These are phyloP conservation scores for Pelargonium myrrhifolium DNA, from an alignment of 441 rosid genomes.

Conservation along the genomic window DNA sequence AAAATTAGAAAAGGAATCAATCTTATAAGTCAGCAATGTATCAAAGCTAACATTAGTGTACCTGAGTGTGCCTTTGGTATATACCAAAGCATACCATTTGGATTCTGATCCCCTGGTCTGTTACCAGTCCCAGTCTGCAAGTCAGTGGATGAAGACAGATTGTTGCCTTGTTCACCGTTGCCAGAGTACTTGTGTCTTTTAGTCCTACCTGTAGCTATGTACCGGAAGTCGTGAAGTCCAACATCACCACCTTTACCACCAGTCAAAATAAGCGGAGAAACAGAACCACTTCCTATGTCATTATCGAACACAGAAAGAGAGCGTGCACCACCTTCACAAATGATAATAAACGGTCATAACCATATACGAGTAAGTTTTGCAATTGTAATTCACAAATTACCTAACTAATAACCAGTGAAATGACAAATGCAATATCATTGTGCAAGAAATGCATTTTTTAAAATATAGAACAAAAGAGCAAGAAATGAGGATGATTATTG, in stretches of 20 bases:
- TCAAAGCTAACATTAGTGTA: slow-evolving; percentile 16
- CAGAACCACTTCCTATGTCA: slow-evolving; percentile 79
- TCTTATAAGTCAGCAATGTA: neutral
- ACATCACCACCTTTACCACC: slow-evolving; percentile 93
- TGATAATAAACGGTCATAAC: slow-evolving; percentile 12
- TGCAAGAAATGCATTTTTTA: neutral
- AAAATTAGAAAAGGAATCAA: slow-evolving; percentile 10
- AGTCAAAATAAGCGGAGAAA: slow-evolving; percentile 84
- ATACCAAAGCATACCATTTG: slow-evolving; percentile 92
- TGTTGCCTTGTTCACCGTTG: slow-evolving; percentile 31
- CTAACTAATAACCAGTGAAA: neutral
- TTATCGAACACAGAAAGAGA: slow-evolving; percentile 85
- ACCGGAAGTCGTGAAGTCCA: slow-evolving; percentile 90
- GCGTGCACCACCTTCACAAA: slow-evolving; percentile 74
- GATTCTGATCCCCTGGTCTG: slow-evolving; percentile 49
- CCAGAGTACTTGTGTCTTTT: slow-evolving; percentile 54
- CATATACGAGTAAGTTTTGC: neutral
- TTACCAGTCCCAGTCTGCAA: slow-evolving; percentile 24
- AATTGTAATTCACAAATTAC: slow-evolving; percentile 16
- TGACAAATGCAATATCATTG: neutral
- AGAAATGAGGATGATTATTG: neutral
- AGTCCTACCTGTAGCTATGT: slow-evolving; percentile 80
- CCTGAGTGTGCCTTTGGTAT: slow-evolving; percentile 96
- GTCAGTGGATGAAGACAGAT: slow-evolving; percentile 30
- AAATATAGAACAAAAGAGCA: neutral